A percentile compares a stretch with the other conserved stretches of the same genome.
Evolutionary conservation across 1,284 basidiomycete species (phyloP).

Genomic region (Austroboletus olivaceoglutinosus): DNA sequence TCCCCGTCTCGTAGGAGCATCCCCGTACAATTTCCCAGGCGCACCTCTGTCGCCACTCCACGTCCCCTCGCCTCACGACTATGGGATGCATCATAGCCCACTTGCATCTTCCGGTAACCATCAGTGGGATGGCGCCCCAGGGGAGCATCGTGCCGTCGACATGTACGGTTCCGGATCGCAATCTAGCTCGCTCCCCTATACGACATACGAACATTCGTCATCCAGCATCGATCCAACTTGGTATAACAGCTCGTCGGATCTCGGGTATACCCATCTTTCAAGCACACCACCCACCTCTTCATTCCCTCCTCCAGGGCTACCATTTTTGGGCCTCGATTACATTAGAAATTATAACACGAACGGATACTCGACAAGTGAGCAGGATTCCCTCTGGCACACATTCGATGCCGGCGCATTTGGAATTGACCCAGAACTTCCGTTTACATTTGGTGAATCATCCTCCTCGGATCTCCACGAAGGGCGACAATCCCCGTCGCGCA

Average conservation of each 20-base stretch:
- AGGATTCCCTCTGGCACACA: constrained; percentile 69
- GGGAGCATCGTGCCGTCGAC: constrained; percentile 39
- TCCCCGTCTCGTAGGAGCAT: constrained; percentile 39
- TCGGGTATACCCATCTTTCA: constrained; percentile 44
- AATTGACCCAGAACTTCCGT: constrained; percentile 71
- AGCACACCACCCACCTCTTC: constrained; percentile 56
- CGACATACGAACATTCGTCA: constrained; percentile 41
- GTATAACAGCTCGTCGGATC: constrained; percentile 46
- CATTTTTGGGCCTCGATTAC: constrained; percentile 76
- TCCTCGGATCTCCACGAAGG: constrained; percentile 31
- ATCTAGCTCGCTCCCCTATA: constrained; percentile 34
- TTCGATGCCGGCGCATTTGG: constrained; percentile 71
- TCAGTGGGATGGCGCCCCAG: constrained; percentile 45
- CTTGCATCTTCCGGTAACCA: constrained; percentile 38
- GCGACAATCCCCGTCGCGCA: constrained; percentile 26
- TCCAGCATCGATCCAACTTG: constrained; percentile 47
- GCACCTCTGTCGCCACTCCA: constrained; percentile 50
- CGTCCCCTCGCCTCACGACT: constrained; percentile 54
- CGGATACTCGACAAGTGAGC: constrained; percentile 47
- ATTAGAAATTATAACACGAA: constrained; percentile 66
- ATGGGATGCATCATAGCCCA: constrained; percentile 45
- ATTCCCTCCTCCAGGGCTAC: constrained; percentile 67
- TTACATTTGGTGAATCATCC: constrained; percentile 47
- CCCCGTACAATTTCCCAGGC: constrained; percentile 41
- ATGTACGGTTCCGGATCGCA: constrained; percentile 43